Base-by-base conservation (phyloP, 2,329 filamentous ascomycete genomes). In the Clarireedia monteithiana region DNA sequence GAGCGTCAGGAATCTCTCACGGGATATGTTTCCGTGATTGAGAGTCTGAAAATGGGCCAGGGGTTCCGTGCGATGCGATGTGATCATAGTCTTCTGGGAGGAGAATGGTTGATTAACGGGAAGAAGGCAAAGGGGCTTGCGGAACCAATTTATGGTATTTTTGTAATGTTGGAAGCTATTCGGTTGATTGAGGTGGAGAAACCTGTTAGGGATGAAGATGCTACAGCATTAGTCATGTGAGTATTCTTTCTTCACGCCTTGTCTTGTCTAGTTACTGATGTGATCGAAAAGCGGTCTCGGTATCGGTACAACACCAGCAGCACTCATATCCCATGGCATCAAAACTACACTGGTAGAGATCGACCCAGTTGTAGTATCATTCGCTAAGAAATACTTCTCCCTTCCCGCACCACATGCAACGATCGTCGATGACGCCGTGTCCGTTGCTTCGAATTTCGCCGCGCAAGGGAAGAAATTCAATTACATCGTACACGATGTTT, bases 401-500 rank as follows among this genome's bases (percentile, higher is more conserved):
- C 81, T 97, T 5, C 86, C 86, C 2, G 69, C 77, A 23, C 89
- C 92, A 63, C 89, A 94, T 72, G 88, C 82, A 0, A 79, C 86
- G n/a, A 81, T 89, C 53, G 85, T 97, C 60, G 81, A 85, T 50
- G 90, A 99, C 65, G 94, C 94, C 0, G 83, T 91, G 2, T 73
- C 74, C n/a, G 96, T 84, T 70, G 79, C 83, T 17, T 71, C 75
- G 47, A 66, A 72, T 52, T 67, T 78, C 48, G 74, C 74, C 54
- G 66, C 72, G 50, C 47, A 64, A 57, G 62, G 61, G 17, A 58
- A 75, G 48, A 76, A 76, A 27, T 99, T 87, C 70, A 86, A 96
- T 73, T 97, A 96, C 74, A 94, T 99, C 67, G 80, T 99, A 53
- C 94, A 99, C 70, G 94, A 99, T 64, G 94, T 99, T 24, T 99